Base-by-base conservation (phyloP, 2,329 filamentous ascomycete genomes). In the Aspergillus fumigatus region DNA sequence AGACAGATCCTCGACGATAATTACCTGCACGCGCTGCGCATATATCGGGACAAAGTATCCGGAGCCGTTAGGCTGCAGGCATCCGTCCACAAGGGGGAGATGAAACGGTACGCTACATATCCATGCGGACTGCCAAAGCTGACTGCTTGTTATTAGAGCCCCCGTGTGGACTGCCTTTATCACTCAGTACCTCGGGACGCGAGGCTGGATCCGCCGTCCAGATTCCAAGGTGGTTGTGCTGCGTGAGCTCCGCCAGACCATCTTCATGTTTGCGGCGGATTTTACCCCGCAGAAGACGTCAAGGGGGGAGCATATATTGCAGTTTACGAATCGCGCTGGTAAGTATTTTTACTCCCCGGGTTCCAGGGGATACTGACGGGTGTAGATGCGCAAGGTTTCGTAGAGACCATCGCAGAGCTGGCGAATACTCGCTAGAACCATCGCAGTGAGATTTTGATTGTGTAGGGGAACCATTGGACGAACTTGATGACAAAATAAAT, bases 81-180 rank as follows among this genome's bases (percentile, higher is more conserved):
- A n/a, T 80, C 81, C 0, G 72, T 84, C 35, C 75, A 78, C 27
- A 73, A 78, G 26, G 83, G 84, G 1, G 75, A 77, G 1, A 76
- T 80, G 70, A 78, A 79, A 60, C 74, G 77, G 77, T 79, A 70
- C 60, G 65, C 32, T 10, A n/a, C 45, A 17, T 9, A 40, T 38
- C 25, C 23, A 50, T 5, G 4, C n/a, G 32, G 47, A 55, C n/a
- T 4, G 4, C 14, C 1, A n/a, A 11, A 10, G 9, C 47, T 49
- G 6, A 52, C 25, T 57, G 17, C n/a, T n/a, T n/a, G 32, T 38
- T 2, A 1, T 19, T 50, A 79, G 77, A 21, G 80, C 82, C 2
- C 84, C 84, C 0, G 80, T 86, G 54, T 87, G 84, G 84, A 87
- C 83, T 2, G 80, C 81, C 0, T 84, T 84, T 58, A 74, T 84